Conservation (phyloP, 768 basidiomycete species). For the Mycena pura region DNA sequence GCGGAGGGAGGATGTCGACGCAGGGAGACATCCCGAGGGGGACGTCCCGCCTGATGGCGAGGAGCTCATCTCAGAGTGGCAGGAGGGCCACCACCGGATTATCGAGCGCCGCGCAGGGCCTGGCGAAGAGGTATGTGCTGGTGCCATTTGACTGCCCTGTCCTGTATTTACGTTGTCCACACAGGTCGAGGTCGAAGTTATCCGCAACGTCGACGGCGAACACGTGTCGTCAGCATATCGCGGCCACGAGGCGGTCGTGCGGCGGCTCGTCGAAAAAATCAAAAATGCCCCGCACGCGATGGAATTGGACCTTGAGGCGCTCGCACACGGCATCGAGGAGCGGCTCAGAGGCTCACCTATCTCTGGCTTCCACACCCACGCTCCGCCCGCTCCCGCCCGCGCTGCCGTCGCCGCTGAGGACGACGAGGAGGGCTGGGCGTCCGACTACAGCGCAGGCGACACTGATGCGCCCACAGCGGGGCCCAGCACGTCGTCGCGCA, state of each 20-base stretch:
- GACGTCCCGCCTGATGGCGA: slow-evolving; percentile 54
- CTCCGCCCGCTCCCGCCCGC: not conserved
- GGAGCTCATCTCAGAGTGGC: slow-evolving; percentile 61
- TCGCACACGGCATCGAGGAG: slow-evolving; percentile 21
- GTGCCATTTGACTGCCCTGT: not conserved
- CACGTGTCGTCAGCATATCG: slow-evolving; percentile 27
- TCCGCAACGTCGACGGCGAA: slow-evolving; percentile 44
- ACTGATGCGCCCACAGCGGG: slow-evolving; percentile 25
- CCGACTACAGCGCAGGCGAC: slow-evolving; percentile 52
- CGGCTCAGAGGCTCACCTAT: slow-evolving; percentile 10
- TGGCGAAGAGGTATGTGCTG: slow-evolving; percentile 67
- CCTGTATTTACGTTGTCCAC: not conserved
- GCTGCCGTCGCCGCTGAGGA: slow-evolving; percentile 31
- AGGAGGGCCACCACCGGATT: slow-evolving; percentile 71
- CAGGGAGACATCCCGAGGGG: slow-evolving; percentile 28
- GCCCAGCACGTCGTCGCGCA: slow-evolving; percentile 24
- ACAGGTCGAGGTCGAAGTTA: slow-evolving; percentile 70
- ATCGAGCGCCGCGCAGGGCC: slow-evolving; percentile 65
- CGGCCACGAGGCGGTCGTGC: slow-evolving; percentile 28
- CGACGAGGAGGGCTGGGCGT: slow-evolving; percentile 71
- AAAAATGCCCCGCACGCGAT: slow-evolving; percentile 16
- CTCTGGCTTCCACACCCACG: slow-evolving; percentile 16
- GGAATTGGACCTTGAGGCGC: slow-evolving; percentile 24
- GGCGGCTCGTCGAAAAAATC: slow-evolving; percentile 35
- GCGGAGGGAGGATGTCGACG: slow-evolving; percentile 9